Evolutionary conservation across 345 rosid genomes (phyloP), one percentile per base, ranked within the genome.

Genomic region (Populus ilicifolia): DNA sequence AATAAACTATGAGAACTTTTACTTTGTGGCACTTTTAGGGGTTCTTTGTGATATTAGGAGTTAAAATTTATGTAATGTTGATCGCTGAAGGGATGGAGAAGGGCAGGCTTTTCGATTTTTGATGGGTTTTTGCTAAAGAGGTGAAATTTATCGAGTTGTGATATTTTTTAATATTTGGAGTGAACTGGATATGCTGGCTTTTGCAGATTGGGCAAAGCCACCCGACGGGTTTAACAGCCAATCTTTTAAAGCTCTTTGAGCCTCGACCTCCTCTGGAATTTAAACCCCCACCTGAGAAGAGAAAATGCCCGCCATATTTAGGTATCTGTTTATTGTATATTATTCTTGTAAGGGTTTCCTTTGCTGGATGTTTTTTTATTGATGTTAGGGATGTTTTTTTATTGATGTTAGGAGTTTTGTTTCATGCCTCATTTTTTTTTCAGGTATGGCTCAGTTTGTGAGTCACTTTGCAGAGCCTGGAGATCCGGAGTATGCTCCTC

Each of bases 161-260:
- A 41, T 20, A 23, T 23, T 72, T 36, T 33, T 67, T 17, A 21
- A 48, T 16, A 25, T 48, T 18, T 50, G 74, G 44, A 74, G 30
- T 54, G n/a, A 29, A 59, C 29, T 79, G 16, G 23, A 20, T 46
- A 79, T 82, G 67, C 0, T 78, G 71, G 5, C 41, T 76, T 78
- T 41, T 75, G 85, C 94, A 96, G 99, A 96, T 96, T 87, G 98
- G 98, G 76, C 97, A 92, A 82, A 93, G 94, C 78, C 99, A 96
- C 66, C 99, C 98, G 1, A 96, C 98, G 41, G 99, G 98, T 67
- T 85, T 96, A 80, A 96, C 99, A 41, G 76, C 89, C 8, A 93
- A 87, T 65, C 93, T 93, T 43, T 78, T 96, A 92, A 96, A 96
- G 85, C 93, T 96, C 18, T 93, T 96, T 82, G 98, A 96, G 87